Percentiles rank a stretch among this genome's conserved stretches.
Evolutionary conservation across 495 filamentous ascomycete genomes (phyloP).

Genomic region (Neurospora discreta): DNA sequence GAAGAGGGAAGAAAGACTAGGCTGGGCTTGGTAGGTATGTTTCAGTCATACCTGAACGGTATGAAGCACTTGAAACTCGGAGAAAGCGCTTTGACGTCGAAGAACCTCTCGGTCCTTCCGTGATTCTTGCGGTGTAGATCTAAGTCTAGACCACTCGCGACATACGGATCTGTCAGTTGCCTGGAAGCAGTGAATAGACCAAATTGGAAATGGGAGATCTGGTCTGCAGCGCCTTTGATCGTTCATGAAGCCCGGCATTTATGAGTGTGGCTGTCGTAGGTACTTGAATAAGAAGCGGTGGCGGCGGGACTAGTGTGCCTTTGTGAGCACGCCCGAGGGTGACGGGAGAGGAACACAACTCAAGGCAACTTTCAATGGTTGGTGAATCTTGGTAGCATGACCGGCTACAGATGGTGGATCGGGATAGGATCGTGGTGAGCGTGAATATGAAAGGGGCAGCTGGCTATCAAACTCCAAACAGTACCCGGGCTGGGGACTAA

Average conservation of each 20-base stretch:
- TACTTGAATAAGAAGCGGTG: neutral
- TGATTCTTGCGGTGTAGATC: neutral
- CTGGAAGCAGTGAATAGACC: constrained; percentile 13
- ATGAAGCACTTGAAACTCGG: constrained; percentile 63
- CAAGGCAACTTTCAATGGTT: neutral
- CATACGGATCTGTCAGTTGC: neutral
- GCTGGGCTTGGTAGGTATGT: neutral
- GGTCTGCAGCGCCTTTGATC: neutral
- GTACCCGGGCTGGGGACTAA: neutral
- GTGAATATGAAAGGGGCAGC: neutral
- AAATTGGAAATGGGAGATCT: constrained; percentile 7
- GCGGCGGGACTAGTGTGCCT: neutral
- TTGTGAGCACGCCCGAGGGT: neutral
- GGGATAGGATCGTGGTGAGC: neutral
- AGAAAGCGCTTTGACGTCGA: constrained; percentile 59
- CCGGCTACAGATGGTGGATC: neutral
- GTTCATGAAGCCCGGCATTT: neutral
- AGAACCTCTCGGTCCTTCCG: constrained; percentile 48
- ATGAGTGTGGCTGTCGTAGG: neutral
- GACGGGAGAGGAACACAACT: neutral
- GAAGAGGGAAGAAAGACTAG: neutral
- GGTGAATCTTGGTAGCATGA: neutral
- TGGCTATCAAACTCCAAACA: neutral
- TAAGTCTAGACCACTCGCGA: neutral
- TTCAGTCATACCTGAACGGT: constrained; percentile 21